Evolutionary conservation across 495 filamentous ascomycete species (phyloP).

Genomic region (Apodospora peruviana): DNA sequence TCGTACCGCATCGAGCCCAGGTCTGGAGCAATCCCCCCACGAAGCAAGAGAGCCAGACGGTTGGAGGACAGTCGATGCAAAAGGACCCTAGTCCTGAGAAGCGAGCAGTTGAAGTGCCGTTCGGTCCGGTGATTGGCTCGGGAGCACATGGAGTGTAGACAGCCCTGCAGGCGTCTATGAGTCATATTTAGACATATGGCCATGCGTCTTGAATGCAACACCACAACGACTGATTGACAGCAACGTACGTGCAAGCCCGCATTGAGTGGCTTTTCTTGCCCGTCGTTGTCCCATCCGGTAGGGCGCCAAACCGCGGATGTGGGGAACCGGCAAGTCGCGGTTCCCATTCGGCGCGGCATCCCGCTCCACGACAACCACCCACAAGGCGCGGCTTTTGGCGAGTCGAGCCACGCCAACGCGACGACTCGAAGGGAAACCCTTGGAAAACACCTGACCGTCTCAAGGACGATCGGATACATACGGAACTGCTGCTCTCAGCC

Average conservation of each 20-base stretch:
- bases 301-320: slow-evolving; percentile 6
- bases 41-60: slow-evolving; percentile 3
- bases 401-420: slow-evolving; percentile 9
- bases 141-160: slow-evolving; percentile 13
- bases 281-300: not conserved
- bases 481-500: no score
- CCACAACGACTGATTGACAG: no score
- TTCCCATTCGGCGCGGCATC: slow-evolving; percentile 7
- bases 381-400: slow-evolving; percentile 7
- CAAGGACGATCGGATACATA: no score
- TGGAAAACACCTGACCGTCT: no score
- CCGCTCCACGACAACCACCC: not conserved
- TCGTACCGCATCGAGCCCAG: no score
- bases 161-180: slow-evolving; percentile 26
- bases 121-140: slow-evolving; percentile 15
- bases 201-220: slow-evolving; percentile 4
- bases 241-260: no score
- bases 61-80: slow-evolving; percentile 11
- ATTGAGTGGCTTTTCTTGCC: no score
- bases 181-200: slow-evolving; percentile 29
- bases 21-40: slow-evolving; percentile 5
- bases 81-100: slow-evolving; percentile 16
- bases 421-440: no score
- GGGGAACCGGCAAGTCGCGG: slow-evolving; percentile 1
- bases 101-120: slow-evolving; percentile 13